Percentiles rank a stretch among this genome's conserved stretches.
Evolutionary conservation across 495 filamentous ascomycete genomes (phyloP).

Genomic region (Daldinia concentrica): DNA sequence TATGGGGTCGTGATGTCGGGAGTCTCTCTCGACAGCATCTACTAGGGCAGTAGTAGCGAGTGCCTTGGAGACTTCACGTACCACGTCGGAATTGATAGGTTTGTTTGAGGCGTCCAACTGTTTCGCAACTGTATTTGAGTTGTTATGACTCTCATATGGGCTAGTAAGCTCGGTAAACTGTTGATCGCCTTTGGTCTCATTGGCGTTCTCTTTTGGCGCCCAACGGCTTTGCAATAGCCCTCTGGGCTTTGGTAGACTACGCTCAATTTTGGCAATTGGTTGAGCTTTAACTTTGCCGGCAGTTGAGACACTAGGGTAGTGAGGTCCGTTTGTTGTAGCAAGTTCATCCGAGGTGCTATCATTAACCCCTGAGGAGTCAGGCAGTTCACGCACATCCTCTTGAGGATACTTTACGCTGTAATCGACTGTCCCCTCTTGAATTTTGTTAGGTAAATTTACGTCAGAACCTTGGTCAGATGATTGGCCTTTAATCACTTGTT

Average conservation of each 20-base stretch:
- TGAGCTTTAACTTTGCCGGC: not conserved
- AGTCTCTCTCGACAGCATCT: not conserved
- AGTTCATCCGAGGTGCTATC: not conserved
- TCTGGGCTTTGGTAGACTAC: no score
- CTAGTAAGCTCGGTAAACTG: not conserved
- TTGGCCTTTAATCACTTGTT: not conserved
- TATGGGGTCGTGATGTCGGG: not conserved
- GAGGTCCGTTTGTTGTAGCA: no score
- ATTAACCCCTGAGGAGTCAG: not conserved
- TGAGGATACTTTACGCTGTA: not conserved
- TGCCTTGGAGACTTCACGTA: not conserved
- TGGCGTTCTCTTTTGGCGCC: not conserved
- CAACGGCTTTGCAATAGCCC: not conserved
- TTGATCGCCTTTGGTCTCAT: not conserved
- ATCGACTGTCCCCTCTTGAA: not conserved
- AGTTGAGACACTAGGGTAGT: no score
- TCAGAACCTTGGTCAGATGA: not conserved
- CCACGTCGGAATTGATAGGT: not conserved
- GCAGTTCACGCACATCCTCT: not conserved
- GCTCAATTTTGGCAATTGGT: not conserved
- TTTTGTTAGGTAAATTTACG: not conserved
- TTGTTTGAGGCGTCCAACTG: no score
- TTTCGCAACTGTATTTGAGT: not conserved
- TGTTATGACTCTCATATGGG: not conserved
- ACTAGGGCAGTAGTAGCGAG: not conserved